These are phyloP conservation scores for Aspergillus ostianus DNA, from an alignment of 495 filamentous ascomycete species.

Conservation along the genomic window DNA sequence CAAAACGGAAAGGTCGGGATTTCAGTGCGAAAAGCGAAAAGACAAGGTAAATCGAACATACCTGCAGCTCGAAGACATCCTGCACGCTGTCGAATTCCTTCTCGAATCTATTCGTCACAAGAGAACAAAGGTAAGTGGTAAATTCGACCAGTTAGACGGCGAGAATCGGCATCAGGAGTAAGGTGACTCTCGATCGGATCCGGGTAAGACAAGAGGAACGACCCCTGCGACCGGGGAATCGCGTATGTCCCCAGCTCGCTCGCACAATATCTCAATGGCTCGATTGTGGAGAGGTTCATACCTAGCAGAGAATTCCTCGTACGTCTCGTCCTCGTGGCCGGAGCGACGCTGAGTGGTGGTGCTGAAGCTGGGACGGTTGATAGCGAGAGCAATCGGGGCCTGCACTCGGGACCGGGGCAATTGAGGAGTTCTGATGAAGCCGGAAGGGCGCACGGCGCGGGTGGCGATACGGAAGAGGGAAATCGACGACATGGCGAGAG, in stretches of 20 bases:
- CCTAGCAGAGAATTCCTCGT: constrained; percentile 98
- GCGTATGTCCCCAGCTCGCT: background rate
- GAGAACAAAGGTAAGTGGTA: constrained; percentile 7
- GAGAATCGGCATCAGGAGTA: constrained; percentile 11
- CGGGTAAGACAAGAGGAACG: background rate
- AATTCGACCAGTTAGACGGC: constrained; percentile 1
- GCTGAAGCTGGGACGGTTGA: constrained; percentile 63
- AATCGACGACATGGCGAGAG: constrained; percentile 59
- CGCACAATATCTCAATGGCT: constrained; percentile 30
- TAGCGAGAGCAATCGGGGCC: constrained; percentile 50
- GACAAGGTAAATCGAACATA: constrained; percentile 45
- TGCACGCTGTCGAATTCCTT: constrained; percentile 97
- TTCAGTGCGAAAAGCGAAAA: background rate
- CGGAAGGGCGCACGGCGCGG: constrained; percentile 61
- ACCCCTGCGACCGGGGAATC: constrained; percentile 13
- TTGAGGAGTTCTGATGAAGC: constrained; percentile 58
- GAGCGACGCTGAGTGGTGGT: constrained; percentile 58
- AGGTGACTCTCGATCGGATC: background rate
- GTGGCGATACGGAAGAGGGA: constrained; percentile 69
- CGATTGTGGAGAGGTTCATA: constrained; percentile 48
- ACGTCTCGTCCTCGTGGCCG: constrained; percentile 85
- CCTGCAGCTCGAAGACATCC: constrained; percentile 99
- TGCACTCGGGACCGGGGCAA: constrained; percentile 58
- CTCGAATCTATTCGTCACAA: constrained; percentile 70
- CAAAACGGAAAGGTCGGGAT: background rate